phyloP scores from a whole-genome alignment of 345 rosid species.

The Populus ilicifolia region DNA sequence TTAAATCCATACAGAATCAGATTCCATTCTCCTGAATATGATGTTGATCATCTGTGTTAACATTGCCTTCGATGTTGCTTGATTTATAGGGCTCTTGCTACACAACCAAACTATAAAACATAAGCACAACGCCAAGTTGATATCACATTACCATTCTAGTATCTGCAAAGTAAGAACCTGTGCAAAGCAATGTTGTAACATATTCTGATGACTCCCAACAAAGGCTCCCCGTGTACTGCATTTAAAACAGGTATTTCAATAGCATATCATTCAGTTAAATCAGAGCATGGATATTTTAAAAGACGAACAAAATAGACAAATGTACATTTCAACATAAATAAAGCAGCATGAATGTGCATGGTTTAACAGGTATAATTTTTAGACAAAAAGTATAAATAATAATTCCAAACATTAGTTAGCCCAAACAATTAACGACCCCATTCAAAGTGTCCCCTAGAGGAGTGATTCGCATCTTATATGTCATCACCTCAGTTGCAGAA shows the following conservation, averaged over 20 bases:
- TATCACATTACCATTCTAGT: conserved; percentile 5
- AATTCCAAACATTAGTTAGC: too few species aligned
- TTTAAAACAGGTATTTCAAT: conserved; percentile 4
- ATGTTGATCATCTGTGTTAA: conserved; percentile 98
- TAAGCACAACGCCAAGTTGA: conserved; percentile 20
- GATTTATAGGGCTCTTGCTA: conserved; percentile 98
- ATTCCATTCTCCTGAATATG: conserved; percentile 91
- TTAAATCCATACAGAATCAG: conserved; percentile 59
- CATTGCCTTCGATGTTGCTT: conserved; percentile 99
- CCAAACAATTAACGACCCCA: too few species aligned
- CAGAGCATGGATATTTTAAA: too few species aligned
- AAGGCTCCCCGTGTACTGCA: conserved; percentile 94
- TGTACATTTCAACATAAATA: too few species aligned
- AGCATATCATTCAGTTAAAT: not conserved
- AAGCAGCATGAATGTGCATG: too few species aligned
- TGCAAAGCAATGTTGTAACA: conserved; percentile 96
- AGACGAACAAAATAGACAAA: too few species aligned
- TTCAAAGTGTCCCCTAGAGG: too few species aligned
- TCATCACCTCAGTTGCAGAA: too few species aligned
- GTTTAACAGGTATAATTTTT: too few species aligned
- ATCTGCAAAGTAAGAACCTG: conserved; percentile 45
- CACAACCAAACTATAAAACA: conserved; percentile 37
- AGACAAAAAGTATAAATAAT: too few species aligned
- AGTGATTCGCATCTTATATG: too few species aligned
- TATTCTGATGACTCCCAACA: conserved; percentile 91